Evolutionary conservation across 306 rosid species (phyloP).

Genomic region (Lathyrus aphaca): DNA sequence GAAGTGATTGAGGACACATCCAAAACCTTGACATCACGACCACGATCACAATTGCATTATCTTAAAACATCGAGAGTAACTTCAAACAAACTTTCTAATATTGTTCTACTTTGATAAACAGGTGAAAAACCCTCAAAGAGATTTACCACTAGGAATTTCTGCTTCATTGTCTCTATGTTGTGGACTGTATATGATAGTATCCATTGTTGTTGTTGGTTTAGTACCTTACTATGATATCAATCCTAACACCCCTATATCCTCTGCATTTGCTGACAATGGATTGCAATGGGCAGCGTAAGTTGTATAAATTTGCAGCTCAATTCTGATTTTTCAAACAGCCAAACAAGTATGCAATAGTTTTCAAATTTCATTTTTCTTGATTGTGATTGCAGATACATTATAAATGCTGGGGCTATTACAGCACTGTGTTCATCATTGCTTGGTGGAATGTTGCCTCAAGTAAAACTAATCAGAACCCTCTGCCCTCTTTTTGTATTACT

Average conservation of each 20-base stretch:
- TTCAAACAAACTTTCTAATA: background rate
- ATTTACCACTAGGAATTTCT: slow-evolving; percentile 88
- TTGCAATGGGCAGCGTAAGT: slow-evolving; percentile 98
- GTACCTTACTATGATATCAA: slow-evolving; percentile 87
- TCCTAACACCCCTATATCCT: slow-evolving; percentile 86
- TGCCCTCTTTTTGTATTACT: too few relatives aligned
- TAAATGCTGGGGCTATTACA: slow-evolving; percentile 81
- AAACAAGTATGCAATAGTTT: background rate
- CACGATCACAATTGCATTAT: too few relatives aligned
- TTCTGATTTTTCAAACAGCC: background rate
- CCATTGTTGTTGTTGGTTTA: slow-evolving; percentile 82
- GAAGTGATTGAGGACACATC: background rate
- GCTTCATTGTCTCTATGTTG: slow-evolving; percentile 77
- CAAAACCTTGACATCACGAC: background rate
- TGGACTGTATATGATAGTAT: slow-evolving; percentile 83
- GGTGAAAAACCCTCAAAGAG: slow-evolving; percentile 97
- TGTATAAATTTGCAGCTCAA: slow-evolving; percentile 14
- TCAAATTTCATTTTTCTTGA: slow-evolving; percentile 12
- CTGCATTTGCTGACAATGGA: slow-evolving; percentile 86
- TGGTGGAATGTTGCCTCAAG: slow-evolving; percentile 93
- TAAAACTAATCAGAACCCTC: slow-evolving; percentile 31
- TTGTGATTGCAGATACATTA: slow-evolving; percentile 66
- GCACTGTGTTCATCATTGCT: slow-evolving; percentile 82
- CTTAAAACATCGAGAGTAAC: background rate
- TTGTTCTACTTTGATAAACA: slow-evolving; percentile 43